Evolutionary conservation across 2,329 filamentous ascomycete genomes (phyloP).

Genomic region (Gnomoniopsis sp.): DNA sequence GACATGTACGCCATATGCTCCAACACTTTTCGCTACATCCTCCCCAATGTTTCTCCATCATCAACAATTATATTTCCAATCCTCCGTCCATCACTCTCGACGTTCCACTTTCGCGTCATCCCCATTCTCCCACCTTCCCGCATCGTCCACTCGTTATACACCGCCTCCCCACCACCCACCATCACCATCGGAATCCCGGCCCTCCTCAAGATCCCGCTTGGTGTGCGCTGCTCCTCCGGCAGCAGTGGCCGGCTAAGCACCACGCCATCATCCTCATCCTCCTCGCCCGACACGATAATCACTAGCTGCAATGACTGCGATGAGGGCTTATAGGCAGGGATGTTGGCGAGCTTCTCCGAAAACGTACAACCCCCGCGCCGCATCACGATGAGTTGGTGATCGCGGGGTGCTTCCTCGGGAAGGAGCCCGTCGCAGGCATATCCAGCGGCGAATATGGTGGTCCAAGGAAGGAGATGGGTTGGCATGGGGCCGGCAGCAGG

Average conservation of each 20-base stretch:
- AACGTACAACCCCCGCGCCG: constrained; percentile 83
- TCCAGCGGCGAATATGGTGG: constrained; percentile 66
- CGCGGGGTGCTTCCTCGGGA: constrained; percentile 46
- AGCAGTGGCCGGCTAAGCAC: constrained; percentile 61
- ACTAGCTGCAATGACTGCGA: constrained; percentile 70
- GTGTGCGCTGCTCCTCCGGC: constrained; percentile 69
- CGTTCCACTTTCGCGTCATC: constrained; percentile 72
- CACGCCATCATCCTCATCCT: constrained; percentile 31
- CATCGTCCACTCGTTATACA: constrained; percentile 57
- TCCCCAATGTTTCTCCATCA: constrained; percentile 27
- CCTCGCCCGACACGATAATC: constrained; percentile 66
- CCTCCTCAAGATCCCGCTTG: constrained; percentile 63
- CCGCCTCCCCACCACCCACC: constrained; percentile 67
- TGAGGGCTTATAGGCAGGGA: constrained; percentile 71
- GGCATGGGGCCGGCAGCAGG: constrained; percentile 32
- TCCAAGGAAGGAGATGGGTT: constrained; percentile 59
- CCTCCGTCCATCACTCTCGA: constrained; percentile 75
- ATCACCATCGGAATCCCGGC: constrained; percentile 81
- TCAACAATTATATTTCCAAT: constrained; percentile 75
- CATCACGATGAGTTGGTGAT: constrained; percentile 77
- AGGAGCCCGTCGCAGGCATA: constrained; percentile 61
- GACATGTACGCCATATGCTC: too few species aligned
- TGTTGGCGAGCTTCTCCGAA: constrained; percentile 74
- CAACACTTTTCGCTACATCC: background rate
- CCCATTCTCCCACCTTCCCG: constrained; percentile 59